A percentile compares a stretch with the other conserved stretches of the same genome.
These are phyloP conservation scores for Pseudocercospora crystallina DNA, from an alignment of 2,329 filamentous ascomycete species.

Conservation along the genomic window DNA sequence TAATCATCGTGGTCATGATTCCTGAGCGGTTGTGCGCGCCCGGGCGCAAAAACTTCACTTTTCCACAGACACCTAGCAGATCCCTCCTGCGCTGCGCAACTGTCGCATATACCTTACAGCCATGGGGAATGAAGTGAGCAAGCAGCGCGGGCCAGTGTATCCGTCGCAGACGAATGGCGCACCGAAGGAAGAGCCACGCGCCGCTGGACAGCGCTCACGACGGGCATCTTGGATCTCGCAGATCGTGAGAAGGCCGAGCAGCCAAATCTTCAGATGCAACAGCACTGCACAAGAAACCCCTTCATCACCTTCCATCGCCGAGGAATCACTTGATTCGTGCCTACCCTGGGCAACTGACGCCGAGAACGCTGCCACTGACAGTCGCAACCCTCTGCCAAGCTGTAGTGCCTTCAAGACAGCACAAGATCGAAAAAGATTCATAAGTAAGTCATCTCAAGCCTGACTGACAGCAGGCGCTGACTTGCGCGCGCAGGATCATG, in stretches of 20 bases:
- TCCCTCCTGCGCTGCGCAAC: too few relatives aligned
- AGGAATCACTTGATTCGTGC: neutral
- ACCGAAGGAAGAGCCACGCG: neutral
- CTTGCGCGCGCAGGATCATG: conserved; percentile 3
- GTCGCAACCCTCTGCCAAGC: neutral
- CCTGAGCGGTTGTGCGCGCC: neutral
- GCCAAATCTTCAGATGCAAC: neutral
- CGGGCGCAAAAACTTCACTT: neutral
- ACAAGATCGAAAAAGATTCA: conserved; percentile 17
- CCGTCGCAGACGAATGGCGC: too few relatives aligned
- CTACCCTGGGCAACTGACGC: conserved; percentile 3
- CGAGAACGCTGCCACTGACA: neutral
- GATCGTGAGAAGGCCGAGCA: neutral
- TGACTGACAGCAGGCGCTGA: neutral
- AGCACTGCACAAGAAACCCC: neutral
- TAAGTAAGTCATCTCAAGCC: conserved; percentile 11
- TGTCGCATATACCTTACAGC: too few relatives aligned
- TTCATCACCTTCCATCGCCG: neutral
- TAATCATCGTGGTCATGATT: neutral
- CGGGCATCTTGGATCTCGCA: neutral
- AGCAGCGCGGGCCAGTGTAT: too few relatives aligned
- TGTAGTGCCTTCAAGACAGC: conserved; percentile 16
- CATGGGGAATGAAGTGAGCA: too few relatives aligned
- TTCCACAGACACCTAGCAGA: too few relatives aligned
- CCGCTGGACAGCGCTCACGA: neutral